phyloP scores from a whole-genome alignment of 352 stramenopile species.

The Globisporangium recalcitrans region DNA sequence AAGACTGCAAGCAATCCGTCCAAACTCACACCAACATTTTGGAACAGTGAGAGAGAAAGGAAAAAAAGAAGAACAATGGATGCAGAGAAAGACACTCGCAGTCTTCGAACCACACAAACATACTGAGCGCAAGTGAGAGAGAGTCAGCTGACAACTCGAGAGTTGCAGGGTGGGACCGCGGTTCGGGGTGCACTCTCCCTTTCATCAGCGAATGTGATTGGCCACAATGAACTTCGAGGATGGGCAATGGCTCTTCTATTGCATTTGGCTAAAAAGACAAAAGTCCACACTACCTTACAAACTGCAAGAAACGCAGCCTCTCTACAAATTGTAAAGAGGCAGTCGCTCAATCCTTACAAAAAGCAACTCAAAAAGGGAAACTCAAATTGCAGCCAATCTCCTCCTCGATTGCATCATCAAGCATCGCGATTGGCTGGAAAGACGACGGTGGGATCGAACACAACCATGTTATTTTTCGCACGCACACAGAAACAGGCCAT shows the following conservation, averaged over 20 bases:
- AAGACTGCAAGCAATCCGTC: background rate
- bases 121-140: conserved; percentile 1
- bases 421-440: background rate
- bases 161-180: background rate
- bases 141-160: background rate
- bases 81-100: background rate
- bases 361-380: no score
- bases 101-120: background rate
- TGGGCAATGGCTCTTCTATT: background rate
- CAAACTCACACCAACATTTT: background rate
- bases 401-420: background rate
- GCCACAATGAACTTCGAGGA: background rate
- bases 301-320: no score
- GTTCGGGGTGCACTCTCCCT: conserved; percentile 6
- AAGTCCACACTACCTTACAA: no score
- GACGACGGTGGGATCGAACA: background rate
- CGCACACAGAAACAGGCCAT: background rate
- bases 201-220: conserved; percentile 3
- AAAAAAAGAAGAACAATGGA: conserved; percentile 5
- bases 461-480: background rate
- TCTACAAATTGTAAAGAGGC: no score
- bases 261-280: no score
- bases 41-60: background rate
- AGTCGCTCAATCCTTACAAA: no score
- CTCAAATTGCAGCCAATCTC: no score